Base-by-base conservation (phyloP, 768 basidiomycete species). In the Leucocoprinus sp. region DNA sequence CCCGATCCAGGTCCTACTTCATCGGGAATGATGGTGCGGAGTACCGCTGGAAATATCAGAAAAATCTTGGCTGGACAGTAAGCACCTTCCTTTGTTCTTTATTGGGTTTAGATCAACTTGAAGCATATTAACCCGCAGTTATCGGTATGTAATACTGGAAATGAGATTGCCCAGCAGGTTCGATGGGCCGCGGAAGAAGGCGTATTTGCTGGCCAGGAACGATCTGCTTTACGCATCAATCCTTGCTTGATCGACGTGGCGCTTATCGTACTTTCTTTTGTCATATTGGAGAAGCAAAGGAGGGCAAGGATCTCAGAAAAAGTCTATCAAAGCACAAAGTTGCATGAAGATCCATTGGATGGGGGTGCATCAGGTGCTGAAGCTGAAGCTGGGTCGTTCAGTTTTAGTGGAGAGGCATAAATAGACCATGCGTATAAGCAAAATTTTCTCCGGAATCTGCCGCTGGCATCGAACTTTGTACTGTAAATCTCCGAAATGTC, bases 251-350 rank as follows among this genome's bases (percentile, higher is more conserved):
- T 76, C 17, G 71, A 77, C 54, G 62, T 74, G 45, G 76, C 78
- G 57, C 61, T 78, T 38, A 60, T 78, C 31, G 58, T 78, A 9
- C 58, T 78, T 19, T 73, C 78, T 14, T 78, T 77, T 50, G 51
- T 78, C 44, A 67, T 80, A 45, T 67, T 76, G 65, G 75, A 76
- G 62, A 75, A 70, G 60, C 73, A 73, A 54, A 62, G 72, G 33
- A 2, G 26, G 21, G n/a, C 40, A 26, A 23, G 40, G 17, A 15
- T 28, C 23, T 28, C 17, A 14, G n/a, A n/a, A 17, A 45, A 14
- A 4, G 26, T n/a, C 17, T 24, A 28, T 17, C 17, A 45, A 18
- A 27, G 15, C 12, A 17, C 19, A 27, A 14, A 2, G 7, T 24
- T 45, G 35, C 43, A 37, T 19, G 27, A 31, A 8, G 31, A 5